phyloP scores from a whole-genome alignment of 2,329 filamentous ascomycete species.

The Penicillium sp. region DNA sequence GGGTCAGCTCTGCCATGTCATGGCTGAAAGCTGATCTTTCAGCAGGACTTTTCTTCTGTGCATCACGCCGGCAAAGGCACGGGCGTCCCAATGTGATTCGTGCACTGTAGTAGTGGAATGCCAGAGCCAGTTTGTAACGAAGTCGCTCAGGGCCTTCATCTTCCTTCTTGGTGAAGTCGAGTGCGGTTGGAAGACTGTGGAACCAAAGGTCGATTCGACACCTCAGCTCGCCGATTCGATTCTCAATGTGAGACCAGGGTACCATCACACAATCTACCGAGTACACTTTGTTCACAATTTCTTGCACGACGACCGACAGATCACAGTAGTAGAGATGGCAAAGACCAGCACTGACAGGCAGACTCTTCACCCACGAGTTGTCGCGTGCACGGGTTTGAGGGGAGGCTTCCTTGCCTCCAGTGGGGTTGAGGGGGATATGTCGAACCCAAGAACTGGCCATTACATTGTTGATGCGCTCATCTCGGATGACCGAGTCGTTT shows the following conservation, averaged over 20 bases:
- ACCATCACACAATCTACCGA: conserved; percentile 40
- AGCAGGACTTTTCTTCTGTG: conserved; percentile 26
- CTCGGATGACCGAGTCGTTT: conserved; percentile 29
- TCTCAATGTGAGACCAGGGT: conserved; percentile 44
- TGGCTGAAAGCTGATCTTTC: conserved; percentile 38
- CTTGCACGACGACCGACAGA: conserved; percentile 39
- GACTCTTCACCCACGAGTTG: conserved; percentile 36
- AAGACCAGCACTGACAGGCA: conserved; percentile 36
- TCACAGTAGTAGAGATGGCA: conserved; percentile 43
- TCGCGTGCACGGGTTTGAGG: conserved; percentile 26
- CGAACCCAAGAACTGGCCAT: conserved; percentile 33
- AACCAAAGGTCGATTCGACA: conserved; percentile 42
- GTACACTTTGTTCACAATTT: conserved; percentile 44
- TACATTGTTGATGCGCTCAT: conserved; percentile 31
- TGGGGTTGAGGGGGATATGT: conserved; percentile 33
- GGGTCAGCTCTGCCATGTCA: conserved; percentile 38
- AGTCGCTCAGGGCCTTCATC: conserved; percentile 35
- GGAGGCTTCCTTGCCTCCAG: conserved; percentile 26
- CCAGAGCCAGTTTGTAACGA: conserved; percentile 41
- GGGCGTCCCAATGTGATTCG: conserved; percentile 47
- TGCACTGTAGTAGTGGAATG: conserved; percentile 46
- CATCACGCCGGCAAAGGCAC: conserved; percentile 47
- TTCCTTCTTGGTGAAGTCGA: conserved; percentile 39
- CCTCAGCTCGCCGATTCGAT: conserved; percentile 39
- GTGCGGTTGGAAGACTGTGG: conserved; percentile 34